Evolutionary conservation across 1,284 basidiomycete species (phyloP), one percentile per base, ranked within the genome.

Genomic region (Peniophora sp.): DNA sequence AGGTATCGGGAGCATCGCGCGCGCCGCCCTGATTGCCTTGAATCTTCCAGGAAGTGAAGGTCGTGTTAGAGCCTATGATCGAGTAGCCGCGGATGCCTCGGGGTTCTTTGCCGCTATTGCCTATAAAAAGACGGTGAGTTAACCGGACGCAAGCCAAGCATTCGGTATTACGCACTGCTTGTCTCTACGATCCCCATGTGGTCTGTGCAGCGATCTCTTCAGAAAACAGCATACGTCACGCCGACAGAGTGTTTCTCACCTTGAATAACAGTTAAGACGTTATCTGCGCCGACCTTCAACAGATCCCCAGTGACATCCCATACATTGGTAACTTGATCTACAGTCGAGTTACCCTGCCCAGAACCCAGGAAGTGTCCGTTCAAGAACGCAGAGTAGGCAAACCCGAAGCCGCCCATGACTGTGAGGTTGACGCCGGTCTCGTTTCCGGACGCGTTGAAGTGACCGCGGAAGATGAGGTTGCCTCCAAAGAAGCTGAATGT

Each of bases 21-120:
- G 70, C 75, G 5, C 72, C 71, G n/a, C 74, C 72, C 55, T 69
- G 66, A 55, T 79, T 79, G 16, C 77, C 78, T 61, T 76, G 75
- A 1, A 79, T 57, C 54, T 69, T 77, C 77, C 78, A 79, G 1
- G 59, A 58, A 11, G 53, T 66, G 54, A 74, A 73, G 0, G 66
- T 67, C 1, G 69, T 65, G 46, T 62, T 68, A 6, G 67, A 68
- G 34, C 74, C 72, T 25, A 68, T 61, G 43, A 77, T 64, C 52
- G 65, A 54, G 58, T 69, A 77, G 45, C 73, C 77, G 52, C 75
- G 63, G 49, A 79, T 74, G 3, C 78, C 77, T 19, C 77, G 68
- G 51, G 77, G 78, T 48, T 78, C 73, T 53, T 79, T 76, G 11
- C 74, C 73, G 20, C 69, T 61, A 50, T 68, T 75, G 0, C 8